These are phyloP conservation scores for Podospora australis DNA, from an alignment of 495 filamentous ascomycete genomes.

Conservation along the genomic window DNA sequence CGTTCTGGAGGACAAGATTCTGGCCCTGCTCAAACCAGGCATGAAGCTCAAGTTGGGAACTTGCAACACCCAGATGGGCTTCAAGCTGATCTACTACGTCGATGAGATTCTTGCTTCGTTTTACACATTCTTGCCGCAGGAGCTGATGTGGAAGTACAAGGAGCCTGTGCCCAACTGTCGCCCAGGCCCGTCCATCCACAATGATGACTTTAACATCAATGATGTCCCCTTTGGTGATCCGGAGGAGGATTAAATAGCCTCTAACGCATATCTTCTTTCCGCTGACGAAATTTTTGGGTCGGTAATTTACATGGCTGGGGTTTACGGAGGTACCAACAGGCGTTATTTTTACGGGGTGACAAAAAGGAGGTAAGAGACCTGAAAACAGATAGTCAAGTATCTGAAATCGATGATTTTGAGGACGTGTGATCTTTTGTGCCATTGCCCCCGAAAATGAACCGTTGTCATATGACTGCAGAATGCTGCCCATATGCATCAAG, in stretches of 20 bases:
- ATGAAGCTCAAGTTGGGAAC: conserved; percentile 69
- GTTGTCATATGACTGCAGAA: too few species aligned
- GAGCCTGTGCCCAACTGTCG: conserved; percentile 39
- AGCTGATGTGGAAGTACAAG: conserved; percentile 63
- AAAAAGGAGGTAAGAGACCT: too few species aligned
- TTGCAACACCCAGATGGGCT: conserved; percentile 54
- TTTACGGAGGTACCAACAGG: too few species aligned
- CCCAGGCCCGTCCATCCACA: conserved; percentile 28
- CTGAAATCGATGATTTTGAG: too few species aligned
- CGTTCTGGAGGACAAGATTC: conserved; percentile 38
- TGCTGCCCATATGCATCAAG: too few species aligned
- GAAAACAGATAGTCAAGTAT: too few species aligned
- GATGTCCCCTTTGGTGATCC: not conserved
- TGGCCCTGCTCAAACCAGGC: conserved; percentile 58
- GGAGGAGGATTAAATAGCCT: not conserved
- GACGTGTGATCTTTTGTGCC: too few species aligned
- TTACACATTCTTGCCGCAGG: conserved; percentile 62
- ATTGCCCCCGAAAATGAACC: too few species aligned
- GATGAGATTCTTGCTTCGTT: conserved; percentile 50
- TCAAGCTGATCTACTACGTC: conserved; percentile 54
- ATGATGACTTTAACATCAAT: conserved; percentile 12
- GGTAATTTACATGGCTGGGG: too few species aligned
- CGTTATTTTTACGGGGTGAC: too few species aligned
- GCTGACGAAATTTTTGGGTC: too few species aligned
- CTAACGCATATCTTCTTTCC: too few species aligned